phyloP scores from a whole-genome alignment of 164 flowering plant species.

The Sedum album region DNA sequence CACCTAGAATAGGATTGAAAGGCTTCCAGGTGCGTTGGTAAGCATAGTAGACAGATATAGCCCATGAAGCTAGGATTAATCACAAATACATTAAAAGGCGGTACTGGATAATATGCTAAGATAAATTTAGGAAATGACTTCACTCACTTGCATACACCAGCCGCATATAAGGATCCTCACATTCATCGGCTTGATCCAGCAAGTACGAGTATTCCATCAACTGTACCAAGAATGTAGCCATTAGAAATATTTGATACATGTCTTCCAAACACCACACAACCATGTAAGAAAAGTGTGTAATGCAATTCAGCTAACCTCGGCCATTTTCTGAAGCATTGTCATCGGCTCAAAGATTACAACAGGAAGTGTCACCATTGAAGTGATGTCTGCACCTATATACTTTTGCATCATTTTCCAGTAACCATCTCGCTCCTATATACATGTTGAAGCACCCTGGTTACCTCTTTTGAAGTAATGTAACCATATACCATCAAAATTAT shows the following conservation, averaged over 20 bases:
- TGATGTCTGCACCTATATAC: constrained; percentile 71
- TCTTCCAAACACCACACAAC: neutral
- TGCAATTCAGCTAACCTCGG: constrained; percentile 46
- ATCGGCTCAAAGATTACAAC: constrained; percentile 80
- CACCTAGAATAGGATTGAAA: constrained; percentile 89
- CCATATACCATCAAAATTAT: neutral
- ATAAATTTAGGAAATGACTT: neutral
- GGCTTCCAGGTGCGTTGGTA: constrained; percentile 73
- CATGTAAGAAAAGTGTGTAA: neutral
- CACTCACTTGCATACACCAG: constrained; percentile 67
- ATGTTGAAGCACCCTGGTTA: neutral
- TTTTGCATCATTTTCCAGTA: constrained; percentile 86
- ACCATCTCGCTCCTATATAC: constrained; percentile 55
- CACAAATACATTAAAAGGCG: neutral
- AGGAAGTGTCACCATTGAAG: constrained; percentile 84
- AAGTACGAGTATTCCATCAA: constrained; percentile 18
- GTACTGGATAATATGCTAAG: neutral
- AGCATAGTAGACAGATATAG: constrained; percentile 67
- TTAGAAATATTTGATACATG: neutral
- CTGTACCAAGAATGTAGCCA: constrained; percentile 24
- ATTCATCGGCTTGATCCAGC: constrained; percentile 73
- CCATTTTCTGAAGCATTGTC: constrained; percentile 83
- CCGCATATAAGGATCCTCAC: constrained; percentile 85
- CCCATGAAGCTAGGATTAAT: constrained; percentile 57
- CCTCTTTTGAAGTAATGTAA: neutral